Conservation (phyloP, 1,139 yeast genomes). For the Taiozyma sp. region DNA sequence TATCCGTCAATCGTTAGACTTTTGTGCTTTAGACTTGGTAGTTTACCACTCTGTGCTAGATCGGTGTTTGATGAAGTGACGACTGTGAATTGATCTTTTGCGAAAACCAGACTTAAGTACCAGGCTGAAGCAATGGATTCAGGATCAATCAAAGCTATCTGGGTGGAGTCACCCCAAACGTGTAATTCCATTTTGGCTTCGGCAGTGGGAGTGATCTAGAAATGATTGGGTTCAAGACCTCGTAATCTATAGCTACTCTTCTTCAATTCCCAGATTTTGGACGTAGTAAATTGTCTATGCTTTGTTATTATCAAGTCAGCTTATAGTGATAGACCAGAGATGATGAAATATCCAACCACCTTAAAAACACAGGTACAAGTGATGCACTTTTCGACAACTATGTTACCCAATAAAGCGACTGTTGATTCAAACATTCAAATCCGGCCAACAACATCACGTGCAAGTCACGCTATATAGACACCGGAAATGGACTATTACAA, state of each 20-base stretch:
- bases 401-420: too few species aligned
- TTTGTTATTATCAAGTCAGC: too few species aligned
- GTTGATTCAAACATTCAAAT: too few species aligned
- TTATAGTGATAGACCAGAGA: too few species aligned
- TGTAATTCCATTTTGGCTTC: constrained; percentile 14
- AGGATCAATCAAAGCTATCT: constrained; percentile 34
- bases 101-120: constrained; percentile 27
- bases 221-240: neutral
- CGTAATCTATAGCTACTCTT: neutral
- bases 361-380: too few species aligned
- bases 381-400: too few species aligned
- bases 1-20: constrained; percentile 41
- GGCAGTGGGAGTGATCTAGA: neutral
- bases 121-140: constrained; percentile 39
- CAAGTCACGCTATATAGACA: neutral
- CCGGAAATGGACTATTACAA: neutral
- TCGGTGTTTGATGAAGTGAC: constrained; percentile 58
- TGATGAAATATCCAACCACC: too few species aligned
- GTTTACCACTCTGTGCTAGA: constrained; percentile 42
- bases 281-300: too few species aligned
- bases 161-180: constrained; percentile 20
- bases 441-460: neutral
- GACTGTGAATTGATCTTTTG: constrained; percentile 29
- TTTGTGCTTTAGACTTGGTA: constrained; percentile 48
- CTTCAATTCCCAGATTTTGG: neutral